A percentile compares a stretch with the other conserved stretches of the same genome.
Conservation (phyloP, 306 rosid genomes). For the Vachellia pachyceras region DNA sequence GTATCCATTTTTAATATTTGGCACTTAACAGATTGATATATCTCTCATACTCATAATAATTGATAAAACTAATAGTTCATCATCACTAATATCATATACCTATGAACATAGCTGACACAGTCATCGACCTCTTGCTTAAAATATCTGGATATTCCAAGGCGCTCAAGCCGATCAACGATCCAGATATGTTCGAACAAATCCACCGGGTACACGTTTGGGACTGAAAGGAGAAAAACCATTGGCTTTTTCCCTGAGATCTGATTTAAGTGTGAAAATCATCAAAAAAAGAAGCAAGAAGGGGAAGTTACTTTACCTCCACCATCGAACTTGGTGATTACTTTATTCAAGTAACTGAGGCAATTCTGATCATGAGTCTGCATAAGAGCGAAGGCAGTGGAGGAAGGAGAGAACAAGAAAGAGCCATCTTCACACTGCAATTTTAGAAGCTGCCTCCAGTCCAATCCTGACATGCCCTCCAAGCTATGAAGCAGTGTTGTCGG, state of each 20-base stretch:
- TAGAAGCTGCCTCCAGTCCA: constrained; percentile 87
- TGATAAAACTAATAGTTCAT: not conserved
- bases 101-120: constrained; percentile 62
- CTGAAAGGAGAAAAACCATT: constrained; percentile 36
- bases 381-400: constrained; percentile 93
- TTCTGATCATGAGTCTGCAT: constrained; percentile 72
- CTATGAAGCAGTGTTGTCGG: constrained; percentile 91
- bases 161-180: constrained; percentile 80
- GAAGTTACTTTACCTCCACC: constrained; percentile 76
- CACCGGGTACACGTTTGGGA: constrained; percentile 85
- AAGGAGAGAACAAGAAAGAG: constrained; percentile 89
- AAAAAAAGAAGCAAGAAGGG: not conserved
- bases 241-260: too few species aligned
- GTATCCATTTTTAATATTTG: not conserved
- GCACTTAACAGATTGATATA: not conserved
- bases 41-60: not conserved
- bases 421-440: constrained; percentile 86
- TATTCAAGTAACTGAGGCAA: constrained; percentile 68
- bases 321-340: constrained; percentile 60
- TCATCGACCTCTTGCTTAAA: constrained; percentile 67
- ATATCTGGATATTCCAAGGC: constrained; percentile 78
- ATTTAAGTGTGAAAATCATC: not conserved
- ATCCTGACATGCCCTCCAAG: constrained; percentile 87
- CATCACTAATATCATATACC: constrained; percentile 45
- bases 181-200: constrained; percentile 90